Base-by-base conservation (phyloP, 2,329 filamentous ascomycete genomes). In the Aaosphaeria arxii region DNA sequence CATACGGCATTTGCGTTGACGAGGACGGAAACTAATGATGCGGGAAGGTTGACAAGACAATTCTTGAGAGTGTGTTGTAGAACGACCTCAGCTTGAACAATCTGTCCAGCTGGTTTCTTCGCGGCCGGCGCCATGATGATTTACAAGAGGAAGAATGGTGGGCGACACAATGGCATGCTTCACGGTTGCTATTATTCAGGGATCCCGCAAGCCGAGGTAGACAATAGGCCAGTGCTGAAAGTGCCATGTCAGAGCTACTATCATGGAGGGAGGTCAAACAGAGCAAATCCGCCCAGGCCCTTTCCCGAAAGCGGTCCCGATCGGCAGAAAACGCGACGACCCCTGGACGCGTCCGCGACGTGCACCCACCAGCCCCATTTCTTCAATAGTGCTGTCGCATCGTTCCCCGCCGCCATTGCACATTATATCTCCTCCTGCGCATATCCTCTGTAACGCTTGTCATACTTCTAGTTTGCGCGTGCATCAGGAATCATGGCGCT, bases 21-120 rank as follows among this genome's bases (percentile, higher is more conserved):
- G 43, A 99, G 82, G 46, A 96, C 74, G 33, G 89, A 86, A 48
- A 95, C 91, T 48, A 99, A 77, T 29, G 89, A 87, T 4, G 88
- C 74, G 42, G 94, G 94, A 44, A 99, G 81, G 73, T 97, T 97
- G 69, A 96, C 89, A 45, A 99, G 80, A 73, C 94, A 99, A 71
- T 87, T 97, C 77, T 95, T 95, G 50, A 97, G 80, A 13, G 63
- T 70, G 58, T 91, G 89, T 42, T 90, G 83, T 51, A 97, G 81
- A 46, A 87, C 87, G 57, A 97, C 81, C 74, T 96, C 91, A 50
- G 90, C 91, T 52, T 87, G 80, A 32, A 86, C 85, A 40, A 88
- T 65, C 36, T 66, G 64, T 38, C 57, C 63, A 9, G 64, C 53
- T 45, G 77, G 69, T 67, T 77, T 79, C 62, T 73, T 77, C 40